Conservation (phyloP, 306 rosid species). For the Fragaria iinumae region DNA sequence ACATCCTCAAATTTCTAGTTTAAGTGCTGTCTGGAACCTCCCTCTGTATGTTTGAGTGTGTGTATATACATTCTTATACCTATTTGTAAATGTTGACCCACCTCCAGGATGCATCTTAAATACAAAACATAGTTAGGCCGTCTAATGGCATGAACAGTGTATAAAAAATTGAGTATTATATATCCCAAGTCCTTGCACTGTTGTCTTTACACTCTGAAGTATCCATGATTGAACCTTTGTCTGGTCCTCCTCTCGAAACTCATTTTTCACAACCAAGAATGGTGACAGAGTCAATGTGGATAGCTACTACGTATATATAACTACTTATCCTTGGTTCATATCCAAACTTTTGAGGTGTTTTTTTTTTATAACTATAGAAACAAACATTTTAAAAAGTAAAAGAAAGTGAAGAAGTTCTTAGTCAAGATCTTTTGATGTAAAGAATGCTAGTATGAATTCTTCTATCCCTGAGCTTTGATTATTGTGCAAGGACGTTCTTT, state of each 20-base stretch:
- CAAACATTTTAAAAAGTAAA: not conserved
- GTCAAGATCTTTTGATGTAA: not conserved
- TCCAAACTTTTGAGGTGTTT: not conserved
- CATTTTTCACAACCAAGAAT: not conserved
- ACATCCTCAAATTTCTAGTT: too few relatives aligned
- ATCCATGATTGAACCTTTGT: not conserved
- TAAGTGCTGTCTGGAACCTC: too few relatives aligned
- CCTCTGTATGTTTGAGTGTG: too few relatives aligned
- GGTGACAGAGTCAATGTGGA: not conserved
- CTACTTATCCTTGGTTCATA: not conserved
- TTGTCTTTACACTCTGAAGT: not conserved
- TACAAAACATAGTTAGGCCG: not conserved
- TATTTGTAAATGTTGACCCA: not conserved
- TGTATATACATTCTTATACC: not conserved
- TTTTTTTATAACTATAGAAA: not conserved
- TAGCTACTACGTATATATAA: not conserved
- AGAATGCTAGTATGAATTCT: not conserved
- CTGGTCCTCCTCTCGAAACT: not conserved
- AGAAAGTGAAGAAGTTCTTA: not conserved
- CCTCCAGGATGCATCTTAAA: not conserved
- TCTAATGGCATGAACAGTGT: not conserved
- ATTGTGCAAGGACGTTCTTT: not conserved
- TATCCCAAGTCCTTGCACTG: not conserved
- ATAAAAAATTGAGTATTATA: not conserved
- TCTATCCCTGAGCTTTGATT: not conserved